Percentiles rank a stretch among this genome's conserved stretches.
phyloP scores from a whole-genome alignment of 2,329 filamentous ascomycete genomes.

The Aspergillus eucalypticola region DNA sequence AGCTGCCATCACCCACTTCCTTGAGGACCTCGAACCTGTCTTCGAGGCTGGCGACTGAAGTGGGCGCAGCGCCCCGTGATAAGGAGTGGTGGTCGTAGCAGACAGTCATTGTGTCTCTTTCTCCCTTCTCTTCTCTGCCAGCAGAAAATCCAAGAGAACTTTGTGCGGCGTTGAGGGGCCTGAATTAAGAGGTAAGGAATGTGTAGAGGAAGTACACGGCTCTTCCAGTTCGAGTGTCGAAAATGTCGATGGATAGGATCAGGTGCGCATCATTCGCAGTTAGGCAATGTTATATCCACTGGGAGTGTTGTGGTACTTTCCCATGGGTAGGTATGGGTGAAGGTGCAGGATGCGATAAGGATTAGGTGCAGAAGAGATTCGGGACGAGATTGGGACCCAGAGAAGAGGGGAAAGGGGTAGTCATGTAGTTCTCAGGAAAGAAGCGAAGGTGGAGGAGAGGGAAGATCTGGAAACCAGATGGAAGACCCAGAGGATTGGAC shows the following conservation, averaged over 20 bases:
- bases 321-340: slow-evolving; percentile 28
- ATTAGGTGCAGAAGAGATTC: slow-evolving; percentile 13
- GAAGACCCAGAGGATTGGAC: slow-evolving; percentile 32
- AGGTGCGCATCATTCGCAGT: slow-evolving; percentile 34
- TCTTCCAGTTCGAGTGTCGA: slow-evolving; percentile 15
- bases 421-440: slow-evolving; percentile 29
- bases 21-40: slow-evolving; percentile 97
- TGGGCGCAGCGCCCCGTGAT: slow-evolving; percentile 59
- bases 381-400: slow-evolving; percentile 20
- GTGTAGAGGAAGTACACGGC: slow-evolving; percentile 11
- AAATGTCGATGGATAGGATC: slow-evolving; percentile 25
- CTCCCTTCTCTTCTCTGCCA: slow-evolving; percentile 40
- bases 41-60: slow-evolving; percentile 65
- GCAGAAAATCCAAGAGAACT: slow-evolving; percentile 40
- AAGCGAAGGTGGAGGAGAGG: slow-evolving; percentile 29
- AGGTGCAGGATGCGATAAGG: slow-evolving; percentile 24
- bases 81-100: slow-evolving; percentile 70
- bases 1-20: slow-evolving; percentile 98
- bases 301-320: slow-evolving; percentile 19
- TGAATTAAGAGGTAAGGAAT: slow-evolving; percentile 14
- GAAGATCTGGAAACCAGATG: slow-evolving; percentile 31
- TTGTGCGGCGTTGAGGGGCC: slow-evolving; percentile 13
- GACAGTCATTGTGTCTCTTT: slow-evolving; percentile 66
- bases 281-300: slow-evolving; percentile 18
- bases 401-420: slow-evolving; percentile 27